Base-by-base conservation (phyloP, 495 filamentous ascomycete species). In the Terfezia claveryi region DNA sequence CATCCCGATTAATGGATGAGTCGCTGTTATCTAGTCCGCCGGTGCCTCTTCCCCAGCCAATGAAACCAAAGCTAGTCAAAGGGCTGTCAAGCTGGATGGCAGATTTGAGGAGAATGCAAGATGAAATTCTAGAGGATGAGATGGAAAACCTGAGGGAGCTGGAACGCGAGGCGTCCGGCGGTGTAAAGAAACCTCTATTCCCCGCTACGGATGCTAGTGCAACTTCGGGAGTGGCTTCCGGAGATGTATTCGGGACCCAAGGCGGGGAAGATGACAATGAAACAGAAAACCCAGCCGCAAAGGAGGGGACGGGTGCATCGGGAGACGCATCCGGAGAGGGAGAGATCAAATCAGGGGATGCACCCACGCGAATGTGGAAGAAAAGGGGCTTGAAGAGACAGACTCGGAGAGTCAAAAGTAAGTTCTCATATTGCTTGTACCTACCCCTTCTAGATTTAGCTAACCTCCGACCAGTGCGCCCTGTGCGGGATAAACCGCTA, bases 331-430 rank as follows among this genome's bases (percentile, higher is more conserved):
- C 76, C 51, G 75, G 76, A 54, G 71, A 69, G 52, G 68, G 68
- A 1, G 71, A 72, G 2, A 70, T 73, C 11, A 72, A 74, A 20
- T 58, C 57, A 11, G 57, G 72, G 3, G 70, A 73, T 49, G 76
- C 76, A 1, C 69, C 72, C 10, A 61, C 76, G 17, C 77, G 74
- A 52, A 68, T 76, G 2, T 94, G 80, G 71, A 94, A 94, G 71
- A 96, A 96, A 74, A 85, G 81, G 68, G 89, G 89, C 0, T 80
- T 86, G 64, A 96, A 96, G 68, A 75, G 89, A 46, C 86, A 83
- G 37, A 94, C 89, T 2, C 72, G 83, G 52, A 68, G 75, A 41
- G 78, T 82, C n/a, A 82, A 76, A 41, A 89, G 93, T 79, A 78
- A 69, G 63, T 37, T n/a, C n/a, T n/a, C n/a, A n/a, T n/a, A n/a